Conservation (phyloP, 1,284 basidiomycete species). For the Ganoderma resinaceum region DNA sequence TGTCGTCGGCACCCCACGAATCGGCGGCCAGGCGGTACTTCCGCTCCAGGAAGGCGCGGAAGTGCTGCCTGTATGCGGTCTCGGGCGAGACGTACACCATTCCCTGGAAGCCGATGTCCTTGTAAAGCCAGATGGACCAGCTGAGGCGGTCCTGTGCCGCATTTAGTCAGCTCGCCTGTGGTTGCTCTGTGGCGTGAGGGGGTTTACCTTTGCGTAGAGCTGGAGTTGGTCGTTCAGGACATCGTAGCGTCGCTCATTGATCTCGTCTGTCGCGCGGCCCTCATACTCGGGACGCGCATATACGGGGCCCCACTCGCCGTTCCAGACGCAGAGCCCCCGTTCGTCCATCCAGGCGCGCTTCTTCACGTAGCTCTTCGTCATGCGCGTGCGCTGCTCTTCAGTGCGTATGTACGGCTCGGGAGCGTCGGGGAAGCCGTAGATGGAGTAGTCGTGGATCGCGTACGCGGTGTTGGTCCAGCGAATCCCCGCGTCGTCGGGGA, state of each 20-base stretch:
- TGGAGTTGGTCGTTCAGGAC: constrained; percentile 57
- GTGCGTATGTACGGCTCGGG: constrained; percentile 63
- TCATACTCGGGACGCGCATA: constrained; percentile 67
- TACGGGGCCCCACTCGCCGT: constrained; percentile 79
- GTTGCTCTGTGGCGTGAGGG: not conserved
- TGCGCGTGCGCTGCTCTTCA: constrained; percentile 57
- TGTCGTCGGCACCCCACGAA: constrained; percentile 68
- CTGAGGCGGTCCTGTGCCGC: constrained; percentile 48
- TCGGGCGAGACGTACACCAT: constrained; percentile 76
- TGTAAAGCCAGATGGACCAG: constrained; percentile 90
- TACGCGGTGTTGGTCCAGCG: constrained; percentile 74
- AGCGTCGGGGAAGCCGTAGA: constrained; percentile 74
- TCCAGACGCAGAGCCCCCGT: constrained; percentile 73
- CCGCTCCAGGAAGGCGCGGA: constrained; percentile 67
- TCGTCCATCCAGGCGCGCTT: constrained; percentile 77
- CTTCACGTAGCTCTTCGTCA: constrained; percentile 65
- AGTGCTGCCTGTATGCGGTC: constrained; percentile 73
- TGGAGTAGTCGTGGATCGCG: constrained; percentile 78
- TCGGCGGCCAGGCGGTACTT: constrained; percentile 71
- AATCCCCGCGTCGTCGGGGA: constrained; percentile 58
- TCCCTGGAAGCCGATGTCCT: constrained; percentile 86
- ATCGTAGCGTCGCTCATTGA: constrained; percentile 70
- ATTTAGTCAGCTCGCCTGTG: constrained; percentile 7
- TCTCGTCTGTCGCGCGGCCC: constrained; percentile 61
- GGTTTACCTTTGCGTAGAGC: constrained; percentile 49